Evolutionary conservation across 345 rosid species (phyloP).

Genomic region (Hibiscus tridactylites): DNA sequence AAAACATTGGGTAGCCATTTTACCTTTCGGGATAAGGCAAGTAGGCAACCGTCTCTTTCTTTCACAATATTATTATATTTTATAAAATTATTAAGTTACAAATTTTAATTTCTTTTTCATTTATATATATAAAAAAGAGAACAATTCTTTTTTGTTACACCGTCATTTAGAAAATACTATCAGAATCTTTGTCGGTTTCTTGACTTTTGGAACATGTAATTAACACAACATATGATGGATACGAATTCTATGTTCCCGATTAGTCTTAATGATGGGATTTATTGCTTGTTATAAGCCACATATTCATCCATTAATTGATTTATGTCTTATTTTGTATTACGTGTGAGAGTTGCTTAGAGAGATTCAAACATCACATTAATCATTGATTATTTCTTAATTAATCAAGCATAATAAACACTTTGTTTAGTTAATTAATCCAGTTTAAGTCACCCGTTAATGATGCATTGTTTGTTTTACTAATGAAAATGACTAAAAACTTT

Average conservation of each 20-base stretch:
- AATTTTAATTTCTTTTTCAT: background rate
- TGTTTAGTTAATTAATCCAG: too few relatives aligned
- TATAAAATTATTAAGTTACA: background rate
- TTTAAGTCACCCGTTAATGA: background rate
- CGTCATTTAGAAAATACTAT: slow-evolving; percentile 16
- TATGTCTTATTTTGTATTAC: background rate
- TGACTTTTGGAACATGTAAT: slow-evolving; percentile 7
- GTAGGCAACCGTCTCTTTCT: slow-evolving; percentile 16
- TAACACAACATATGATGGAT: slow-evolving; percentile 1
- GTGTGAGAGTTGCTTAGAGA: background rate
- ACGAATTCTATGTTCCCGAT: background rate
- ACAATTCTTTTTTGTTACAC: slow-evolving; percentile 10
- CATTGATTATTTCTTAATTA: background rate
- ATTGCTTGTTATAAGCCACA: background rate
- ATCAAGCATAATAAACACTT: background rate
- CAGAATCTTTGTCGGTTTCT: slow-evolving; percentile 20
- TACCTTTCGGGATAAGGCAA: slow-evolving; percentile 10
- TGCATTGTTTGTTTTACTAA: background rate
- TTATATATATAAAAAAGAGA: background rate
- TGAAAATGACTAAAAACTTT: too few relatives aligned
- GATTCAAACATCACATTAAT: background rate
- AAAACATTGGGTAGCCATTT: background rate
- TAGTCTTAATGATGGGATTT: slow-evolving; percentile 9
- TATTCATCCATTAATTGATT: background rate
- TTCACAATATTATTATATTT: background rate